Conservation (phyloP, 2,329 filamentous ascomycete species). For the Claviceps cyperi region DNA sequence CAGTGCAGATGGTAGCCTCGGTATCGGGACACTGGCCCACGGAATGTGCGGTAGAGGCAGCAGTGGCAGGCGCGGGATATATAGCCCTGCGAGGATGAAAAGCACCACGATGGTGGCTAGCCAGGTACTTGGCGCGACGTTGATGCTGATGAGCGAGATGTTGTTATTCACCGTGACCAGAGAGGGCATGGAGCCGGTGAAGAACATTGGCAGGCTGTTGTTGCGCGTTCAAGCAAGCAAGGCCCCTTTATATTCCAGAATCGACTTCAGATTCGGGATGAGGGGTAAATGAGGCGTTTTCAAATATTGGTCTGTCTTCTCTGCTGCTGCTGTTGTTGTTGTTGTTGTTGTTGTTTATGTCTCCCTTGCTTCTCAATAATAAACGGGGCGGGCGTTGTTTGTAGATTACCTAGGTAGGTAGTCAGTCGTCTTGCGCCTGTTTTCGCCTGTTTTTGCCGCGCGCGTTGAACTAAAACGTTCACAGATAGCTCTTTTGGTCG, state of each 20-base stretch:
- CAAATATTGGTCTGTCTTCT: too few species aligned
- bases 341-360: too few species aligned
- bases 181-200: slow-evolving; percentile 36
- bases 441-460: background rate
- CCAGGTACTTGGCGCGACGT: slow-evolving; percentile 43
- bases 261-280: too few species aligned
- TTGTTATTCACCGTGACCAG: slow-evolving; percentile 47
- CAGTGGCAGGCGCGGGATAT: slow-evolving; percentile 23
- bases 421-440: background rate
- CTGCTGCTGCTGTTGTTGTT: too few species aligned
- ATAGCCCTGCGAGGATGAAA: slow-evolving; percentile 37
- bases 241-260: too few species aligned
- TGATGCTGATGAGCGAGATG: slow-evolving; percentile 44
- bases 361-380: too few species aligned
- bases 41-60: slow-evolving; percentile 19
- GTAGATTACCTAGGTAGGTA: too few species aligned
- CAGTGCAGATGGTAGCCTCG: slow-evolving; percentile 12
- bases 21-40: slow-evolving; percentile 10
- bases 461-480: too few species aligned
- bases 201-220: slow-evolving; percentile 1
- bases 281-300: too few species aligned
- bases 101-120: slow-evolving; percentile 34
- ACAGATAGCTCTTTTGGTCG: too few species aligned
- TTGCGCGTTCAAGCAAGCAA: background rate
- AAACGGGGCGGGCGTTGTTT: too few species aligned